phyloP scores from a whole-genome alignment of 2,329 filamentous ascomycete species.

The Pseudofabraea citricarpa region DNA sequence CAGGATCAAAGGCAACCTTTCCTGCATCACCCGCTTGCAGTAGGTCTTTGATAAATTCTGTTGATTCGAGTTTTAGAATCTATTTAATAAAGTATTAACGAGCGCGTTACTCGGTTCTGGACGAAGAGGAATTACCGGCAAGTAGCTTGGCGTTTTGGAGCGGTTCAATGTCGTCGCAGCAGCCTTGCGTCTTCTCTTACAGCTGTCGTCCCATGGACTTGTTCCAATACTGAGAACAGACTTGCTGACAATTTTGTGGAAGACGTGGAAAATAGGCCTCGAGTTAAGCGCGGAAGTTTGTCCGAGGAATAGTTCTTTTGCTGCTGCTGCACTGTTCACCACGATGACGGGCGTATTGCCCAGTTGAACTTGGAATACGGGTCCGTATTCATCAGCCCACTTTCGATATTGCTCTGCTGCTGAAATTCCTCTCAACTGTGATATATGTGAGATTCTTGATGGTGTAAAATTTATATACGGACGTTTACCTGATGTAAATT shows the following conservation, averaged over 20 bases:
- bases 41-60: background rate
- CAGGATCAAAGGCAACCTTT: background rate
- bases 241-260: conserved; percentile 37
- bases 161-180: conserved; percentile 60
- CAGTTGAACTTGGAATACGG: conserved; percentile 50
- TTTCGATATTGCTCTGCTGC: conserved; percentile 49
- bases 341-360: conserved; percentile 52
- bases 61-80: background rate
- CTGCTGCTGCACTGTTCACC: conserved; percentile 46
- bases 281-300: conserved; percentile 48
- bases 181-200: conserved; percentile 58
- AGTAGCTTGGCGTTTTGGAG: conserved; percentile 55
- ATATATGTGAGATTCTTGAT: conserved; percentile 34
- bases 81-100: too few relatives aligned
- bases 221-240: conserved; percentile 46
- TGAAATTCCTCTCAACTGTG: conserved; percentile 27
- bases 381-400: conserved; percentile 44
- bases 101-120: too few relatives aligned
- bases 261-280: conserved; percentile 51
- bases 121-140: conserved; percentile 49
- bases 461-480: background rate
- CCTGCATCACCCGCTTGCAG: background rate
- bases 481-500: conserved; percentile 38
- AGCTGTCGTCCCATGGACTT: conserved; percentile 56
- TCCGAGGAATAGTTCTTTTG: conserved; percentile 43